A percentile compares a stretch with the other conserved stretches of the same genome.
These are phyloP conservation scores for Serendipita vermifera DNA, from an alignment of 768 basidiomycete genomes.

Conservation along the genomic window DNA sequence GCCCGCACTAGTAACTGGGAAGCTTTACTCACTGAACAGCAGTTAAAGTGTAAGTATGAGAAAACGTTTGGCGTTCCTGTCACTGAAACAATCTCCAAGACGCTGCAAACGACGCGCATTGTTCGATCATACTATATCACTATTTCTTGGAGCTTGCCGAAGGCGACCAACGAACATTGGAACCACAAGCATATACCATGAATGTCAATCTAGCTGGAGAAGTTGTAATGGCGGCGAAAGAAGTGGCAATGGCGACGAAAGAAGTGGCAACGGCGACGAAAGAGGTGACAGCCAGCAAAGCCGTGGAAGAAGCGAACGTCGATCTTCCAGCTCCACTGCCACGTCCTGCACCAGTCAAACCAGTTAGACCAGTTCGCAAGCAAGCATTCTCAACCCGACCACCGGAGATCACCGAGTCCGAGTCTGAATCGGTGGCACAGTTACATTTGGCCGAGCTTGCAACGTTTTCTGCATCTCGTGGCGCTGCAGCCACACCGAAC, in stretches of 20 bases:
- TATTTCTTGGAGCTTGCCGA: background rate
- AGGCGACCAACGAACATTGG: background rate
- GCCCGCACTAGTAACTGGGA: conserved; percentile 59
- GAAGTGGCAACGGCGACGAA: background rate
- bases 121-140: background rate
- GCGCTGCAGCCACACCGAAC: too few relatives aligned
- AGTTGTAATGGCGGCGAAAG: background rate
- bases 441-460: too few relatives aligned
- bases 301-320: too few relatives aligned
- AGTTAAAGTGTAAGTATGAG: conserved; percentile 46
- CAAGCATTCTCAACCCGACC: too few relatives aligned
- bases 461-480: too few relatives aligned
- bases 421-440: too few relatives aligned
- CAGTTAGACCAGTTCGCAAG: too few relatives aligned
- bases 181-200: background rate
- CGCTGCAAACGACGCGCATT: conserved; percentile 50
- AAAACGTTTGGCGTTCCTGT: conserved; percentile 2
- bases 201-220: background rate
- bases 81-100: conserved; percentile 30
- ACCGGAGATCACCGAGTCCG: too few relatives aligned
- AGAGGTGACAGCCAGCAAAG: too few relatives aligned
- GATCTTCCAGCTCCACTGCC: too few relatives aligned
- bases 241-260: background rate
- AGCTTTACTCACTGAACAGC: conserved; percentile 27
- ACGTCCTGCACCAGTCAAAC: too few relatives aligned